These are phyloP conservation scores for Hypoxylon sp. DNA, from an alignment of 2,329 filamentous ascomycete genomes.

Conservation along the genomic window DNA sequence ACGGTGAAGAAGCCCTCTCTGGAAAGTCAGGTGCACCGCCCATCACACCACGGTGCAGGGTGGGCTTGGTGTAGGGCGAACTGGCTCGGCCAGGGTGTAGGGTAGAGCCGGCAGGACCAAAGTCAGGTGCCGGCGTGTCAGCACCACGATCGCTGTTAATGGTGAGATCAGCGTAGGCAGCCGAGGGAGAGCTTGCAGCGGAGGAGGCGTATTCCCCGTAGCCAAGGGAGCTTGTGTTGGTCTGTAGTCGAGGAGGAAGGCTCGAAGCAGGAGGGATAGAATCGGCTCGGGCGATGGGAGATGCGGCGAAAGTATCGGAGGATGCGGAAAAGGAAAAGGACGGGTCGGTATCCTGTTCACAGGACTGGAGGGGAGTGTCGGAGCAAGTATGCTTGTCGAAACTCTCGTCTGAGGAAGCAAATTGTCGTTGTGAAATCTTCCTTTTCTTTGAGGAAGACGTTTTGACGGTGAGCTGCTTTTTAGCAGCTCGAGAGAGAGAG, in stretches of 20 bases:
- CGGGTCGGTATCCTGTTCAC: slow-evolving; percentile 59
- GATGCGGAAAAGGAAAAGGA: slow-evolving; percentile 60
- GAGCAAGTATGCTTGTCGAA: slow-evolving; percentile 45
- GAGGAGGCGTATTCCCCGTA: slow-evolving; percentile 62
- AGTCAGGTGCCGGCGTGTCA: slow-evolving; percentile 53
- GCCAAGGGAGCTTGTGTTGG: slow-evolving; percentile 52
- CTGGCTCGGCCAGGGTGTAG: slow-evolving; percentile 53
- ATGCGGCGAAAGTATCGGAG: slow-evolving; percentile 50
- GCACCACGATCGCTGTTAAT: slow-evolving; percentile 63
- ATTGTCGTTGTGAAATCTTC: slow-evolving; percentile 65
- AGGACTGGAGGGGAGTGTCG: slow-evolving; percentile 61
- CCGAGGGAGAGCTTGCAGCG: slow-evolving; percentile 65
- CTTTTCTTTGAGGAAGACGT: slow-evolving; percentile 80
- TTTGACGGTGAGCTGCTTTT: slow-evolving; percentile 72
- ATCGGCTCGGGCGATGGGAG: slow-evolving; percentile 47
- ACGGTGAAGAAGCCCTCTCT: slow-evolving; percentile 69
- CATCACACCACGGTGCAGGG: slow-evolving; percentile 64
- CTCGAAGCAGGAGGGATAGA: slow-evolving; percentile 57
- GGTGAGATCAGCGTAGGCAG: slow-evolving; percentile 65
- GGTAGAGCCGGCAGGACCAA: slow-evolving; percentile 50
- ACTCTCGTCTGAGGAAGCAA: slow-evolving; percentile 52
- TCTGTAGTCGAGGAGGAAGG: slow-evolving; percentile 62
- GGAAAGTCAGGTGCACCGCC: slow-evolving; percentile 65
- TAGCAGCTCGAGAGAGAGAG: slow-evolving; percentile 61
- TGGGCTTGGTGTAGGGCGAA: slow-evolving; percentile 60